Conservation (phyloP, 148 eudicot genomes). For the Linanthus parryae region DNA sequence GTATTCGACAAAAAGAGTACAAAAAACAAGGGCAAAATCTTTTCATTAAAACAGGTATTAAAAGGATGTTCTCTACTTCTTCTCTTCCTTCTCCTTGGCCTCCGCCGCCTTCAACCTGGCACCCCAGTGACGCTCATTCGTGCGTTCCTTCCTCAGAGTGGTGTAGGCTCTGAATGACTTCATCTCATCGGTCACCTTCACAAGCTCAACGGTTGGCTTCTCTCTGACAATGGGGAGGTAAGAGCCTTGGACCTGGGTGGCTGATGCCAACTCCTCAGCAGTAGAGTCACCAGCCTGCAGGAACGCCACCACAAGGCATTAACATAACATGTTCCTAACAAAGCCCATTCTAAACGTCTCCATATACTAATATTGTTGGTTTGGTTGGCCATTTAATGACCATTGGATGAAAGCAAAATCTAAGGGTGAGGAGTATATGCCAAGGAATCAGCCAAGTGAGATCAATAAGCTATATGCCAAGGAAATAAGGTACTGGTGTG, state of each 20-base stretch:
- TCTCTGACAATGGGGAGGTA: constrained; percentile 41
- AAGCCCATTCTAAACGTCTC: not conserved
- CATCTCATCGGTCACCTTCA: constrained; percentile 45
- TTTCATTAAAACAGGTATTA: no score
- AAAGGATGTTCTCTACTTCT: no score
- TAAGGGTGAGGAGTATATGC: not conserved
- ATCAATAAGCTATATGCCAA: not conserved
- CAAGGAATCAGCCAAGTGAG: no score
- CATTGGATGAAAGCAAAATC: not conserved
- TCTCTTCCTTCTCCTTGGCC: constrained; percentile 54
- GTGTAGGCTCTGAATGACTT: constrained; percentile 48
- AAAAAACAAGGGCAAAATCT: no score
- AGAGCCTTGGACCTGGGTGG: constrained; percentile 49
- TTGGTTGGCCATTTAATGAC: not conserved
- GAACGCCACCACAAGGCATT: not conserved
- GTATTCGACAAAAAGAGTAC: no score
- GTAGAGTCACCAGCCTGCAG: constrained; percentile 56
- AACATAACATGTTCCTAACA: not conserved
- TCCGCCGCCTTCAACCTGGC: constrained; percentile 54
- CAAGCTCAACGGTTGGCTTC: constrained; percentile 39
- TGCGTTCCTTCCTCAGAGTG: constrained; percentile 40
- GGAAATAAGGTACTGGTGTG: no score
- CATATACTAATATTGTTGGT: not conserved
- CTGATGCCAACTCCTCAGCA: constrained; percentile 54
- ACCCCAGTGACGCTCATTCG: constrained; percentile 34